Base-by-base conservation (phyloP, 768 basidiomycete species). In the Baorangia bicolor region DNA sequence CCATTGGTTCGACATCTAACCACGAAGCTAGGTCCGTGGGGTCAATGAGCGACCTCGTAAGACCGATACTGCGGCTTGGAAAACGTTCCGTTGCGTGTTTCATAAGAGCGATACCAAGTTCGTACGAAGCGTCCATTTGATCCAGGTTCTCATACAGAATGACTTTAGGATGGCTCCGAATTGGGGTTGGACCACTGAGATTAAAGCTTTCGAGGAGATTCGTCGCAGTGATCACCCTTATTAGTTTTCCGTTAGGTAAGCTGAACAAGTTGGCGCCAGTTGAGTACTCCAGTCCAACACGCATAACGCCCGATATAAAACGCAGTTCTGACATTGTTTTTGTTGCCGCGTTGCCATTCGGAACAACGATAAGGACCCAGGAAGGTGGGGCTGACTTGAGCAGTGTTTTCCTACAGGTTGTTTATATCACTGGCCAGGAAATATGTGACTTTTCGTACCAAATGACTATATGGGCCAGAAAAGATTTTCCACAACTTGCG, bases 101-200 rank as follows among this genome's bases (percentile, higher is more conserved):
- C 8, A 92, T 77, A 8, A 89, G 74, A 3, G 94, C 83, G n/a
- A 96, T 66, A 5, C 80, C 84, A 4, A 97, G 79, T 68, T 99
- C 97, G 72, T 95, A 97, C 2, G 74, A 72, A 18, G 85, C 73
- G 67, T 93, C 86, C 51, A 99, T 77, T 30, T 90, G 83, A 63
- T 98, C 91, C 18, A 99, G 74, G 63, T 88, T 87, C 59, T 98
- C 94, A 57, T 89, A 88, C 5, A 98, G 66, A 31, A 95, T 82
- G 33, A 96, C 69, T 58, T 80, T 75, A 21, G 94, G 77, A 40
- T 75, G 76, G 5, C 58, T 69, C 64, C 54, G 49, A 64, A 63
- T 18, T 30, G 42, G 34, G 23, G 60, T 62, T 12, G 67, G 62
- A 47, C 69, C 64, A 30, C 69, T 64, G 25, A 69, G 61, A 10